A percentile compares a stretch with the other conserved stretches of the same genome.
phyloP scores from a whole-genome alignment of 495 filamentous ascomycete species.

The Entonaema liquescens region DNA sequence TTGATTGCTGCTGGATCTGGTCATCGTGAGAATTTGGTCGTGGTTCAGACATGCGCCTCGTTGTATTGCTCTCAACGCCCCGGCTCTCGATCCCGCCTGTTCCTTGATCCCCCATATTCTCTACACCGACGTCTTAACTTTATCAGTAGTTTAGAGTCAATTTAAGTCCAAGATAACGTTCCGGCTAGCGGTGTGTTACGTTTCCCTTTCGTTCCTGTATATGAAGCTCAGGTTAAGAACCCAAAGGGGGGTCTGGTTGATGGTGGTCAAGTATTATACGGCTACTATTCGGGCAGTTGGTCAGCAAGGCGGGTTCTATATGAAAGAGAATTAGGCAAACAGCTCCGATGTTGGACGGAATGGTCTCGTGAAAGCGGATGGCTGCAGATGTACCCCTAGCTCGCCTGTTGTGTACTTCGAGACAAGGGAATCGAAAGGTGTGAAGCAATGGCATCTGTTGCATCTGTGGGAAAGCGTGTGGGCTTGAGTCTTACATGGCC shows the following conservation, averaged over 20 bases:
- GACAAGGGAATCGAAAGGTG: conserved; percentile 44
- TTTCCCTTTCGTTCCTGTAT: conserved; percentile 8
- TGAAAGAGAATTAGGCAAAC: conserved; percentile 44
- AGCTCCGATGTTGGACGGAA: conserved; percentile 46
- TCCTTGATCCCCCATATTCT: conserved; percentile 58
- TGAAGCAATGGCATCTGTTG: conserved; percentile 40
- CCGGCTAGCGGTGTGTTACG: neutral
- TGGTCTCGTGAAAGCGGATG: conserved; percentile 55
- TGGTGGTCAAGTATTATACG: conserved; percentile 15
- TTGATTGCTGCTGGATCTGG: conserved; percentile 44
- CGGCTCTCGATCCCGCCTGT: conserved; percentile 50
- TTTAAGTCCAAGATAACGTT: conserved; percentile 1
- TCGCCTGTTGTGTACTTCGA: conserved; percentile 45
- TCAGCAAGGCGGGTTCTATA: conserved; percentile 39
- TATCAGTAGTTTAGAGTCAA: conserved; percentile 12
- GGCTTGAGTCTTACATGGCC: conserved; percentile 46
- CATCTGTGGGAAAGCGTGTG: conserved; percentile 42
- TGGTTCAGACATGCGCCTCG: conserved; percentile 48
- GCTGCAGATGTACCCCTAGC: conserved; percentile 51
- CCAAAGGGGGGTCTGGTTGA: conserved; percentile 14
- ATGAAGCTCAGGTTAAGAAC: conserved; percentile 6
- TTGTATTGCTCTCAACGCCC: conserved; percentile 55
- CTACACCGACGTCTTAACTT: neutral
- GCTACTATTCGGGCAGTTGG: conserved; percentile 31
- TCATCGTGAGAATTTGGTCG: conserved; percentile 44